Percentiles rank a stretch among this genome's conserved stretches.
Conservation (phyloP, 805 yeast species). For the Millerozyma acaciae region DNA sequence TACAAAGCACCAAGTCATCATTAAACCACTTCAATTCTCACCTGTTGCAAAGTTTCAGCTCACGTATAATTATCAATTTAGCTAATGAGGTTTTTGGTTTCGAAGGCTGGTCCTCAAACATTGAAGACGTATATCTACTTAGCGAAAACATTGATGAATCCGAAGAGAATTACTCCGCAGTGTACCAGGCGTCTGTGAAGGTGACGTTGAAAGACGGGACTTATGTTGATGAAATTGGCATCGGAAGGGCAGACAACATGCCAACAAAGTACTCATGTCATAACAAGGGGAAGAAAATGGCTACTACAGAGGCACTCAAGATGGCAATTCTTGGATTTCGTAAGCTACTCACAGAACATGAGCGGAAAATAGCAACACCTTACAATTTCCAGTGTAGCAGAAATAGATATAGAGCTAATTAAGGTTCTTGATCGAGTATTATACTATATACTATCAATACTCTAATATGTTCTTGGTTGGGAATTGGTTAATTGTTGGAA, state of each 20-base stretch:
- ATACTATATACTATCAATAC: conserved; percentile 40
- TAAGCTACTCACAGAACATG: conserved; percentile 8
- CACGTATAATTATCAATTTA: conserved; percentile 28
- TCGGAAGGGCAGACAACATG: conserved; percentile 30
- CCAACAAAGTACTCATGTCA: conserved; percentile 33
- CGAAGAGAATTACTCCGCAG: conserved; percentile 17
- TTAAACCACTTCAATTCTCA: too few species aligned
- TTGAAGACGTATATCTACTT: conserved; percentile 22
- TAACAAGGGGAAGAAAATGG: conserved; percentile 44
- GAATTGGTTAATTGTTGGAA: conserved; percentile 63
- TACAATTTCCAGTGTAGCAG: background rate
- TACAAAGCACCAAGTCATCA: conserved; percentile 17
- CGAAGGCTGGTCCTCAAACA: conserved; percentile 53
- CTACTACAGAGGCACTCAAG: conserved; percentile 43
- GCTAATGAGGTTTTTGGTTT: conserved; percentile 54
- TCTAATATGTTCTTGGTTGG: conserved; percentile 57
- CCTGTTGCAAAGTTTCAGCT: conserved; percentile 6
- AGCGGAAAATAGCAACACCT: conserved; percentile 2
- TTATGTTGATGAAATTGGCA: conserved; percentile 31
- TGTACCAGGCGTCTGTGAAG: conserved; percentile 26
- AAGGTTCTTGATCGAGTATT: background rate
- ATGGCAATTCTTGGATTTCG: conserved; percentile 38
- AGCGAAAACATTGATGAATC: conserved; percentile 19
- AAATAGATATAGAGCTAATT: background rate
- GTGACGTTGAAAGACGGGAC: conserved; percentile 45